phyloP scores from a whole-genome alignment of 2,329 filamentous ascomycete genomes.

The Incumbomyces lentus region DNA sequence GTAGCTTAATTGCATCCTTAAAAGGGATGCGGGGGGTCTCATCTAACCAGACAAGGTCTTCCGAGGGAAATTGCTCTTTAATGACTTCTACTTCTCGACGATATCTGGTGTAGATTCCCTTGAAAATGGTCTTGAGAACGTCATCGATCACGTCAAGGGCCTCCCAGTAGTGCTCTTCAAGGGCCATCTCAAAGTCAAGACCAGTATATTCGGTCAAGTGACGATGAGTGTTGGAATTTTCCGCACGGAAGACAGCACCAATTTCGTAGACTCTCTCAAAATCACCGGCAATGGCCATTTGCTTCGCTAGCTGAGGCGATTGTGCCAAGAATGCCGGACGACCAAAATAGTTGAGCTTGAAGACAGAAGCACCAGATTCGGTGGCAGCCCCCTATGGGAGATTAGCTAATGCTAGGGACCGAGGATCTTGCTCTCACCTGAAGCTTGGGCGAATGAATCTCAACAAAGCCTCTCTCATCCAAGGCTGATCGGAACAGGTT shows the following conservation, averaged over 20 bases:
- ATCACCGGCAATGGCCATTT: constrained; percentile 83
- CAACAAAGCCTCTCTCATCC: constrained; percentile 68
- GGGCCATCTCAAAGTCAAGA: constrained; percentile 84
- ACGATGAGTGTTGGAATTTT: constrained; percentile 90
- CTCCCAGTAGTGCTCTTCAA: constrained; percentile 82
- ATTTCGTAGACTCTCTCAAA: constrained; percentile 85
- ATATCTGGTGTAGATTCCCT: constrained; percentile 58
- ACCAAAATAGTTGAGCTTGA: constrained; percentile 85
- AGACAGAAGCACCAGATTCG: constrained; percentile 83
- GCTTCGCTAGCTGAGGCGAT: constrained; percentile 84
- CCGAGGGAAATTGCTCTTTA: constrained; percentile 74
- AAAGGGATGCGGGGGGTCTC: constrained; percentile 76
- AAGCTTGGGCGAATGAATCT: constrained; percentile 88
- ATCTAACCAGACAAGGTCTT: constrained; percentile 78
- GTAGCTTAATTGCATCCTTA: constrained; percentile 64
- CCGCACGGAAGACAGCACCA: constrained; percentile 81
- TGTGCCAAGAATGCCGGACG: constrained; percentile 80
- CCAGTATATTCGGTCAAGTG: constrained; percentile 93
- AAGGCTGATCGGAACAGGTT: constrained; percentile 69
- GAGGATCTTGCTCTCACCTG: constrained; percentile 36
- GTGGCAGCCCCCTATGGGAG: constrained; percentile 57
- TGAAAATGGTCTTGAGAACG: constrained; percentile 70
- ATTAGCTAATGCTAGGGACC: background rate
- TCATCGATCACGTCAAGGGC: constrained; percentile 68
- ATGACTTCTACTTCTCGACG: constrained; percentile 66